Base-by-base conservation (phyloP, 805 yeast species). In the Metschnikowia aberdeeniae region DNA sequence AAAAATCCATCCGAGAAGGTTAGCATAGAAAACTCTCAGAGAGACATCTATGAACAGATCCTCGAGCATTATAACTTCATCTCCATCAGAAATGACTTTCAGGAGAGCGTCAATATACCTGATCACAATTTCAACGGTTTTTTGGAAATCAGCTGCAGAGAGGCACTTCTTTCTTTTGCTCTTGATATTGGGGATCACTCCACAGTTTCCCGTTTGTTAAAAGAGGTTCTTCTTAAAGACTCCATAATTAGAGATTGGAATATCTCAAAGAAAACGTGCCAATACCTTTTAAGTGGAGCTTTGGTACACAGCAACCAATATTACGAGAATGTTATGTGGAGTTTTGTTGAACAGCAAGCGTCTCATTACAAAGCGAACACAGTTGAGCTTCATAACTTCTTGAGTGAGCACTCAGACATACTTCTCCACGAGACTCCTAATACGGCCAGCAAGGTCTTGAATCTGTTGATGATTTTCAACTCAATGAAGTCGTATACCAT, bases 61-160 rank as follows among this genome's bases (percentile, higher is more conserved):
- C 67, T 74, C 70, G 51, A 52, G 2, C 54, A 68, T 12, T 64
- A 68, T 51, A 56, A 68, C 34, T 59, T 62, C 44, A 59, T 64
- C 27, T 62, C 69, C 10, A 60, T 69, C 5, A 60, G 75, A 39
- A 62, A 66, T 42, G 74, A 70, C 45, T 68, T 52, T 45, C 68
- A 64, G 36, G 28, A 38, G 6, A 17, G 14, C 19, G 13, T 40
- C 8, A 14, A 10, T 33, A 34, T 36, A 8, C 14, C 5, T 1
- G 32, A n/a, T 12, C 24, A 31, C 13, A 13, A 19, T 7, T 6
- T 26, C 9, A 22, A 13, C 14, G 29, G 40, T 10, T n/a, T 13
- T 30, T n/a, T 35, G 13, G n/a, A 17, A 1, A 38, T 36, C 19
- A 45, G 40, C 30, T 48, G 67, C 40, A 63, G 68, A 42, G 70